Evolutionary conservation across 805 yeast genomes (phyloP), one percentile per base, ranked within the genome.

Genomic region (Candida bentonensis): DNA sequence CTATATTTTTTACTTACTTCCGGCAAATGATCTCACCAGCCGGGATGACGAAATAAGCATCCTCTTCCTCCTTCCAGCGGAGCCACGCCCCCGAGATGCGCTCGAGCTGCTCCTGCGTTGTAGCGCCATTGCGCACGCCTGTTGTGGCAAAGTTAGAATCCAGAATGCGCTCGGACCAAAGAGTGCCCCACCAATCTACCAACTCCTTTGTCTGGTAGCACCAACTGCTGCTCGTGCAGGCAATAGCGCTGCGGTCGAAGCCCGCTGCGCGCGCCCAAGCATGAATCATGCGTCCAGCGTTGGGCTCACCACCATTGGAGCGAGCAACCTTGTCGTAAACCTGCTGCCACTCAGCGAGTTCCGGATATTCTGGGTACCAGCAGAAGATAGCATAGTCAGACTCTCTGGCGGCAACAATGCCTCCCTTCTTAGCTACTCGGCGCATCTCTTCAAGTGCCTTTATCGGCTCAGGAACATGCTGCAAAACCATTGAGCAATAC

Each of bases 401-500:
- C 39, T 67, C 70, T 28, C 59, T 53, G 3, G 53, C 53, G 28
- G 67, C 64, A 2, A 64, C 58, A 40, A 50, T 48, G 0, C 69
- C 69, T 2, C 59, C 59, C 5, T 53, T 55, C 51, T 61, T 64
- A 28, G 56, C 51, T 7, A 66, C 70, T 36, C 70, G 48, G 22
- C 42, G 49, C 65, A 66, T 59, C 47, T 67, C 70, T 25, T 50
- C 47, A 28, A 67, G 44, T 3, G 66, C 70, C 7, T 21, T 41
- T 2, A 53, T 49, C 1, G 69, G 69, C 42, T 62, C 60, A 21
- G 52, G 51, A 23, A 66, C 49, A 45, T 67, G 70, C 11, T 65
- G 52, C 23, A 66, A 44, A 2, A 67, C 70, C 46, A 65, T 70
- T 45, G 62, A 68, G 17, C 62, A 56, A 54, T 56, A 60, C 4